phyloP scores from a whole-genome alignment of 2,329 filamentous ascomycete species.

The Fusarium veterinarium region DNA sequence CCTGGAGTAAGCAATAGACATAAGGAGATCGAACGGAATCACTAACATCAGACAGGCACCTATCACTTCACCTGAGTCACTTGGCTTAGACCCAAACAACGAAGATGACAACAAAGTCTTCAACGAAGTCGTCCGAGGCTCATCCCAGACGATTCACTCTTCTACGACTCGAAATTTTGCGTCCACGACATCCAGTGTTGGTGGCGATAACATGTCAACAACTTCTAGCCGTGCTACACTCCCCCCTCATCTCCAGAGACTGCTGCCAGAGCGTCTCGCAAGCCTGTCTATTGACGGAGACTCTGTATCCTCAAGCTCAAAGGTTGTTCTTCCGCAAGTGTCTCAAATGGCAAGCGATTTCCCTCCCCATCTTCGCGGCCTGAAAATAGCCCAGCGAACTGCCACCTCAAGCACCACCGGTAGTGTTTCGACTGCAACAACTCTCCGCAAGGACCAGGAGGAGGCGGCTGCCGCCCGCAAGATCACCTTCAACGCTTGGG shows the following conservation, averaged over 20 bases:
- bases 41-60: conserved; percentile 43
- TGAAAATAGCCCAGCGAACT: not conserved
- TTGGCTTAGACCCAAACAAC: conserved; percentile 35
- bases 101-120: not conserved
- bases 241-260: conserved; percentile 4
- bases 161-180: not conserved
- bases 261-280: not conserved
- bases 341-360: not conserved
- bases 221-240: conserved; percentile 6
- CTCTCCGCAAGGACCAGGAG: conserved; percentile 34
- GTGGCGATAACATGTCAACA: conserved; percentile 13
- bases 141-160: not conserved
- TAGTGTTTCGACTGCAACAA: conserved; percentile 49
- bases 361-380: conserved; percentile 15
- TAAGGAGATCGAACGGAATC: not conserved
- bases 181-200: conserved; percentile 22
- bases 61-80: conserved; percentile 36
- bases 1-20: conserved; percentile 29
- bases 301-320: not conserved
- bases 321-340: not conserved
- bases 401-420: not conserved
- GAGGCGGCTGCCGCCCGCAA: not conserved
- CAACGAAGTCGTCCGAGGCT: not conserved
- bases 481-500: conserved; percentile 49
- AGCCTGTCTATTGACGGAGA: not conserved